Evolutionary conservation across 192 early-diverging fungal genomes (phyloP).

Genomic region (Coemansia aciculifera): DNA sequence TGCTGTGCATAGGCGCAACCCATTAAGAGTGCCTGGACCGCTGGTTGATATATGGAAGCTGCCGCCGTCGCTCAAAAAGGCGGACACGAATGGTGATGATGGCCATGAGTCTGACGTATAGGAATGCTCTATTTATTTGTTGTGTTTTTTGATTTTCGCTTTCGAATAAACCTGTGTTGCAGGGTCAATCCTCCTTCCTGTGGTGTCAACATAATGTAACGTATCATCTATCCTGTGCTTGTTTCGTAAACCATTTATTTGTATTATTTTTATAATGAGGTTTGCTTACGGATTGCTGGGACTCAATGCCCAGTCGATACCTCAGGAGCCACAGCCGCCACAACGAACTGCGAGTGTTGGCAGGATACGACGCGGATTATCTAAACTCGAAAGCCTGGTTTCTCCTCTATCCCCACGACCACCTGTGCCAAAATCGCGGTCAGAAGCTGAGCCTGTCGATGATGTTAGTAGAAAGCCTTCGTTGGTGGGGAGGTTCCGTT

Average conservation of each 20-base stretch:
- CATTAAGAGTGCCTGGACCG: conserved; percentile 41
- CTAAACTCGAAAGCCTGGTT: no score
- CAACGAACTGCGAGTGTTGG: background rate
- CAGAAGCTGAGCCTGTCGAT: no score
- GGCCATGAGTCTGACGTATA: background rate
- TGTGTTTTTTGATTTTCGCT: background rate
- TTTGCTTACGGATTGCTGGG: background rate
- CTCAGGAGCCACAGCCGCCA: background rate
- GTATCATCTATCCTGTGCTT: no score
- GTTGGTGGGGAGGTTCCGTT: no score
- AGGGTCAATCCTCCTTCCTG: no score
- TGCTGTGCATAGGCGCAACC: conserved; percentile 26
- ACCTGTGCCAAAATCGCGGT: no score
- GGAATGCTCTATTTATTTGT: background rate
- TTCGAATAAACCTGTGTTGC: background rate
- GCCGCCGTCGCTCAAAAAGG: conserved; percentile 15
- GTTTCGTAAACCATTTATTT: no score
- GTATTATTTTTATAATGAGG: background rate
- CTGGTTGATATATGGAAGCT: conserved; percentile 50
- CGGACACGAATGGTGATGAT: background rate
- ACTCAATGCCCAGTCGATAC: no score
- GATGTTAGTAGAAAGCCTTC: no score
- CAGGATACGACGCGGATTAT: background rate
- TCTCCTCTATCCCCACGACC: no score
- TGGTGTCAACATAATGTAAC: no score